Conservation (phyloP, 768 basidiomycete genomes). For the Leccinum incarnatum region DNA sequence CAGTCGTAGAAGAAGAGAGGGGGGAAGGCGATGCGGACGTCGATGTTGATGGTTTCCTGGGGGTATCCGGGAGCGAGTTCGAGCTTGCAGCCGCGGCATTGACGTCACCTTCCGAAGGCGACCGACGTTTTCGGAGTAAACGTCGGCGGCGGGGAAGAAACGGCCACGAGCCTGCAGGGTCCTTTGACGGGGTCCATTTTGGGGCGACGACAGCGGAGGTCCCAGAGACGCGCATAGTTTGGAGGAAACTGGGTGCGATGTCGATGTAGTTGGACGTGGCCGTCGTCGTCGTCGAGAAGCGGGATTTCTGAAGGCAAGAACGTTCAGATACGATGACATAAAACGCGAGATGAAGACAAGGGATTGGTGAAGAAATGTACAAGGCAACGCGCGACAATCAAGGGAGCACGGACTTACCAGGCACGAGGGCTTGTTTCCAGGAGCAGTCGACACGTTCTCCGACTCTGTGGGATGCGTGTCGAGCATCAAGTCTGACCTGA, state of each 20-base stretch:
- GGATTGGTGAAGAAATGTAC: background rate
- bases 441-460: constrained; percentile 11
- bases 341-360: background rate
- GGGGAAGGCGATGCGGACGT: constrained; percentile 7
- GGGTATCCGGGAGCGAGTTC: constrained; percentile 13
- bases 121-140: constrained; percentile 32
- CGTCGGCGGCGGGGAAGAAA: constrained; percentile 23
- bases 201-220: constrained; percentile 3
- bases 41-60: constrained; percentile 3
- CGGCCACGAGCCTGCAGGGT: constrained; percentile 22
- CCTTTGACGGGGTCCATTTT: background rate
- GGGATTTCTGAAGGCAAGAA: constrained; percentile 26
- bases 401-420: constrained; percentile 16
- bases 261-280: constrained; percentile 34
- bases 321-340: background rate
- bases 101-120: constrained; percentile 3
- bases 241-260: constrained; percentile 1
- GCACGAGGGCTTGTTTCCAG: background rate
- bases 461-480: constrained; percentile 16
- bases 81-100: background rate
- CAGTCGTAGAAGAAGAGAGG: background rate
- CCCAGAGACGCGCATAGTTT: background rate
- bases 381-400: background rate
- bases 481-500: constrained; percentile 23
- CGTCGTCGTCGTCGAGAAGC: constrained; percentile 35